phyloP scores from a whole-genome alignment of 345 rosid species.

The Eucalyptus pauciflora region DNA sequence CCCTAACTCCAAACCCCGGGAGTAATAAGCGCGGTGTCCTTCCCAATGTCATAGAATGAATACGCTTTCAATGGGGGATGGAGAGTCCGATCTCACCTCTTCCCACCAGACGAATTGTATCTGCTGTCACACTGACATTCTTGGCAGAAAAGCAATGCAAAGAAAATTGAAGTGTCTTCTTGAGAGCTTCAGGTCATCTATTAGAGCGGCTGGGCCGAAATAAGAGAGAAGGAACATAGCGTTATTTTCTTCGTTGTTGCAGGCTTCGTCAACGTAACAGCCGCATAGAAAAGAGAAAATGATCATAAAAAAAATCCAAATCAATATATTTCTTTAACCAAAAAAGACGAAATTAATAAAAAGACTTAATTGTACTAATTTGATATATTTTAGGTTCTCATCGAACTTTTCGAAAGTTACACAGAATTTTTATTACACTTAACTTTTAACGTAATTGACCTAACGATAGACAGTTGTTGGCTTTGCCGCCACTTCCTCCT shows the following conservation, averaged over 20 bases:
- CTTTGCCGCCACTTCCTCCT: neutral
- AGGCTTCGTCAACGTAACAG: too few relatives aligned
- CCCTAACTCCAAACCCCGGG: neutral
- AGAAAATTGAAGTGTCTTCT: neutral
- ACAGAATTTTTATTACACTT: too few relatives aligned
- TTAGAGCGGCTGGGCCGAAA: neutral
- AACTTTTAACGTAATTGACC: too few relatives aligned
- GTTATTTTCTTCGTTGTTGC: neutral
- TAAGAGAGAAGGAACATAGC: neutral
- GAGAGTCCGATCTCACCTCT: neutral
- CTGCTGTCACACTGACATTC: neutral
- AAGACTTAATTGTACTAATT: too few relatives aligned
- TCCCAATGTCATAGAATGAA: neutral
- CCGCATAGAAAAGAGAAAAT: fast-evolving
- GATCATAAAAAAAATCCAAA: too few relatives aligned
- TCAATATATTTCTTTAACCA: too few relatives aligned
- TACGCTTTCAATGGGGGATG: neutral
- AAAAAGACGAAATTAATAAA: too few relatives aligned
- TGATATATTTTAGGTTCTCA: too few relatives aligned
- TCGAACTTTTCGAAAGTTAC: too few relatives aligned
- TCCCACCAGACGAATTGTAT: neutral
- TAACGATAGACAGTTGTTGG: fast-evolving
- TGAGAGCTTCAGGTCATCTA: neutral
- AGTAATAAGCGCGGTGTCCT: neutral
- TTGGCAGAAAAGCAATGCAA: neutral